Conservation (phyloP, 495 filamentous ascomycete genomes). For the Mycothermus thermophilus region DNA sequence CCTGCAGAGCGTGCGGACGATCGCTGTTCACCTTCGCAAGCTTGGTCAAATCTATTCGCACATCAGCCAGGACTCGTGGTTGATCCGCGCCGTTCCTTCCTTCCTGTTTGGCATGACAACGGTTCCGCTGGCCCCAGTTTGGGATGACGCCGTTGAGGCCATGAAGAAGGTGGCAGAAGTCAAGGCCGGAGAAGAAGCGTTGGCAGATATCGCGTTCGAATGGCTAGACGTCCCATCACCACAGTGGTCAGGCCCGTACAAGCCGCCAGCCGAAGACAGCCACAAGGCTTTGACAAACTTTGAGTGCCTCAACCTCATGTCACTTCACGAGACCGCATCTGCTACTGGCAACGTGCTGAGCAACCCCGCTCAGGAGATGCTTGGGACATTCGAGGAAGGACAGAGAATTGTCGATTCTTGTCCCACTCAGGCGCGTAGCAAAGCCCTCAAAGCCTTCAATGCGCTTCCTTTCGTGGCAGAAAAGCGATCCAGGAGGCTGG, state of each 20-base stretch:
- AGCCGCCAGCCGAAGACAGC: slow-evolving; percentile 12
- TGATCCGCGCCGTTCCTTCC: slow-evolving; percentile 55
- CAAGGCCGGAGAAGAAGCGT: slow-evolving; percentile 54
- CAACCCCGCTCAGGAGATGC: slow-evolving; percentile 34
- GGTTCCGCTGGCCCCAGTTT: slow-evolving; percentile 64
- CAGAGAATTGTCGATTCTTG: slow-evolving; percentile 29
- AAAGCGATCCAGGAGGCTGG: slow-evolving; percentile 66
- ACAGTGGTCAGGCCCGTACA: slow-evolving; percentile 25
- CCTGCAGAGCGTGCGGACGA: slow-evolving; percentile 55
- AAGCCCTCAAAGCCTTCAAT: slow-evolving; percentile 68
- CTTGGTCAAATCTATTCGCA: slow-evolving; percentile 48
- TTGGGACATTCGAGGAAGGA: slow-evolving; percentile 33
- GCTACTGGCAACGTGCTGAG: slow-evolving; percentile 25
- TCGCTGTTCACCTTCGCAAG: slow-evolving; percentile 75
- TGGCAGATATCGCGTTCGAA: slow-evolving; percentile 59
- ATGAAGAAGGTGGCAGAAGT: slow-evolving; percentile 61
- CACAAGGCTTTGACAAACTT: slow-evolving; percentile 45
- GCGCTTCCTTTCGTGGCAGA: slow-evolving; percentile 65
- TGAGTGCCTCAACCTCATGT: slow-evolving; percentile 62
- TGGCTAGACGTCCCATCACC: slow-evolving; percentile 58
- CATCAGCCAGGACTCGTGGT: slow-evolving; percentile 43
- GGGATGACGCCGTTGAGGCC: slow-evolving; percentile 66
- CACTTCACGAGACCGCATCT: slow-evolving; percentile 35
- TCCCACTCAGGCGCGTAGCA: slow-evolving; percentile 43
- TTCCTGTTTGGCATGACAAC: slow-evolving; percentile 87